A percentile compares a stretch with the other conserved stretches of the same genome.
phyloP scores from a whole-genome alignment of 2,329 filamentous ascomycete species.

The Chaetothyriales sp. region DNA sequence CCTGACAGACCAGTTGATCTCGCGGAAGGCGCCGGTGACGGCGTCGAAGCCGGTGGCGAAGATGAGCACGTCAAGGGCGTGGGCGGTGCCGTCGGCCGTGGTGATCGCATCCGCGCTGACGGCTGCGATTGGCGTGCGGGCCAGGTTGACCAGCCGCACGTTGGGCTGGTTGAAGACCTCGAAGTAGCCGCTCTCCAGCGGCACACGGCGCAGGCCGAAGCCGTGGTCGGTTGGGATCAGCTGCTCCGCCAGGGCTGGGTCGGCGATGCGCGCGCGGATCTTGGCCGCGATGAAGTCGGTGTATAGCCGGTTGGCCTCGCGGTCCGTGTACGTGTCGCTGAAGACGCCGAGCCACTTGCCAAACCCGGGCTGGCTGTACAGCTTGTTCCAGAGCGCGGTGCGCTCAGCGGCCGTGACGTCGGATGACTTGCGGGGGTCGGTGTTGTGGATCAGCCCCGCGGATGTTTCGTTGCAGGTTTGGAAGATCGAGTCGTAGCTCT shows the following conservation, averaged over 20 bases:
- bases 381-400: slow-evolving; percentile 32
- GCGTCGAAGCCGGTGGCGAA: slow-evolving; percentile 32
- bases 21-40: slow-evolving; percentile 27
- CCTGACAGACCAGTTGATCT: slow-evolving; percentile 25
- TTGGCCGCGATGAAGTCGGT: slow-evolving; percentile 44
- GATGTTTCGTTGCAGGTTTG: slow-evolving; percentile 3
- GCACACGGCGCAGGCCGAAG: slow-evolving; percentile 39
- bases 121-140: slow-evolving; percentile 26
- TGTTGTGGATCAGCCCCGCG: slow-evolving; percentile 5
- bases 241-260: slow-evolving; percentile 36
- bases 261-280: slow-evolving; percentile 35
- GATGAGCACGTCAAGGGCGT: slow-evolving; percentile 28
- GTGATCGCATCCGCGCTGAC: slow-evolving; percentile 28
- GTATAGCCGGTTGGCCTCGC: slow-evolving; percentile 35
- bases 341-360: slow-evolving; percentile 37
- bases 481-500: slow-evolving; percentile 3
- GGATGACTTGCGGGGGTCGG: slow-evolving; percentile 20
- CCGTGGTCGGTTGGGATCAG: slow-evolving; percentile 40
- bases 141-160: slow-evolving; percentile 33
- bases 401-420: slow-evolving; percentile 16
- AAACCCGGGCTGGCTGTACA: slow-evolving; percentile 41
- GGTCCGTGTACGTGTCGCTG: slow-evolving; percentile 34
- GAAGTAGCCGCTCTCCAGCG: slow-evolving; percentile 37
- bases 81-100: slow-evolving; percentile 23
- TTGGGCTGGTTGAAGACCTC: slow-evolving; percentile 34